phyloP scores from a whole-genome alignment of 257 asterid genomes.

The Ilex asprella region DNA sequence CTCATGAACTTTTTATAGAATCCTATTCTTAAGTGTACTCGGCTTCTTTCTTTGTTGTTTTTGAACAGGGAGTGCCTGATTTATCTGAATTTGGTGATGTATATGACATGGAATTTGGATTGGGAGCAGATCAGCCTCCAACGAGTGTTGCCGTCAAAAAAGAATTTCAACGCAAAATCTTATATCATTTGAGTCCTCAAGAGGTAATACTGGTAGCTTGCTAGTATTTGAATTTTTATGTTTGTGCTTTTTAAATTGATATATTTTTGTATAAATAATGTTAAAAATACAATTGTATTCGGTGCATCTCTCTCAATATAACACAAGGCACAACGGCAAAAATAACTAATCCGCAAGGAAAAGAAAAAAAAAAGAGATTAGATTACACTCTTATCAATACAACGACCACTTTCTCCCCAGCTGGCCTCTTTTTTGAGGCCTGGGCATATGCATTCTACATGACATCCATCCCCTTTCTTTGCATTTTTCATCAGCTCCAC shows the following conservation, averaged over 20 bases:
- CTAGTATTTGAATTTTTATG: too few species aligned
- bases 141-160: conserved; percentile 38
- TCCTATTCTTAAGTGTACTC: neutral
- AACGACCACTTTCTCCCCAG: neutral
- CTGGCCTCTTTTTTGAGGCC: too few species aligned
- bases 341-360: neutral
- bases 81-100: conserved; percentile 47
- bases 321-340: neutral
- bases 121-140: conserved; percentile 59
- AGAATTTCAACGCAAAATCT: conserved; percentile 40
- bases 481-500: too few species aligned
- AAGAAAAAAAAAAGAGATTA: neutral
- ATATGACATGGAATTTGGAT: conserved; percentile 38
- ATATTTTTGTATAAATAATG: neutral
- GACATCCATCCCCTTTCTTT: too few species aligned
- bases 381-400: neutral
- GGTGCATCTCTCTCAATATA: too few species aligned
- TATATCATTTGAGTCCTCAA: conserved; percentile 51
- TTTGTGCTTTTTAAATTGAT: neutral
- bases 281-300: too few species aligned
- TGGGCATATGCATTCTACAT: too few species aligned
- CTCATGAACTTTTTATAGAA: too few species aligned
- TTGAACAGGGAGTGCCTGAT: conserved; percentile 61
- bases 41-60: too few species aligned
- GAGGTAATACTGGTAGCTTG: conserved; percentile 36